Conservation (phyloP, 192 early-diverging fungal species). For the Geranomyces michiganensis region DNA sequence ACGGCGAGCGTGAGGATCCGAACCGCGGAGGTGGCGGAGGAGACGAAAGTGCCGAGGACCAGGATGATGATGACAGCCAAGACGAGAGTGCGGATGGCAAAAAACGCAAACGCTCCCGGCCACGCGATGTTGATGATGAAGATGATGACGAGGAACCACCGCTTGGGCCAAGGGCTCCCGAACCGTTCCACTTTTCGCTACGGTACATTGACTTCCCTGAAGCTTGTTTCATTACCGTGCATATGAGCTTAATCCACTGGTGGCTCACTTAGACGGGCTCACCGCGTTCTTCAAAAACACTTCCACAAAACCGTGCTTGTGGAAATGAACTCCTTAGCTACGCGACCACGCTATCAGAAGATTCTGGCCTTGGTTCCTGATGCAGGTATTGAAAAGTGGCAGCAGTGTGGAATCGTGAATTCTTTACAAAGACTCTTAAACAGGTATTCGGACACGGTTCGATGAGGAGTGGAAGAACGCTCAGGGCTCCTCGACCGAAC, state of each 20-base stretch:
- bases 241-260: not conserved
- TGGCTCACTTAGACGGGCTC: slow-evolving; percentile 16
- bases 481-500: not conserved
- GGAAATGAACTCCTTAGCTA: slow-evolving; percentile 72
- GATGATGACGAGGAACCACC: not conserved
- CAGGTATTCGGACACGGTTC: slow-evolving; percentile 27
- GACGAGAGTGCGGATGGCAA: not conserved
- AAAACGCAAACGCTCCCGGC: not conserved
- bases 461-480: slow-evolving; percentile 26
- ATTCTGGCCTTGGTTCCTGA: slow-evolving; percentile 79
- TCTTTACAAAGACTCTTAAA: not conserved
- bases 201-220: not conserved
- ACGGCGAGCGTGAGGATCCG: not conserved
- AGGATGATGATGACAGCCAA: slow-evolving; percentile 1
- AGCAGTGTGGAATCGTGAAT: not conserved
- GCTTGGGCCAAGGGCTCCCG: not conserved
- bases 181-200: not conserved
- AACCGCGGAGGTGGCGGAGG: not conserved
- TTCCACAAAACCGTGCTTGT: slow-evolving; percentile 74
- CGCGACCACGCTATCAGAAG: slow-evolving; percentile 69
- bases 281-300: slow-evolving; percentile 66
- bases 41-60: not conserved
- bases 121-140: not conserved
- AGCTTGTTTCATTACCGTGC: no score
- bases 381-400: slow-evolving; percentile 47